A percentile compares a stretch with the other conserved stretches of the same genome.
Conservation (phyloP, 306 rosid species). For the Glycine latifolia region DNA sequence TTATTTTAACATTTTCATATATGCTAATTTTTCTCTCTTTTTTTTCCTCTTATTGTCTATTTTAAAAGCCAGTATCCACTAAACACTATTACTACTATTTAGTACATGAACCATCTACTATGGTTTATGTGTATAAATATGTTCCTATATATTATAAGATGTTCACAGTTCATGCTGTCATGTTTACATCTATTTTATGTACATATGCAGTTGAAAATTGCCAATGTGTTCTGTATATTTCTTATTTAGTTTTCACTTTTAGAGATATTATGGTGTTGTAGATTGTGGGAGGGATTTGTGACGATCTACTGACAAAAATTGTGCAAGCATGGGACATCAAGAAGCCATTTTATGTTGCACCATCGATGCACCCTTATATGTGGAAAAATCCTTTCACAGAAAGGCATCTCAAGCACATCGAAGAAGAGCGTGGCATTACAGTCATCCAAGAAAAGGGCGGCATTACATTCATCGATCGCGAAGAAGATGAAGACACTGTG, state of each 20-base stretch:
- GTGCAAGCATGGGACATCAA: slow-evolving; percentile 83
- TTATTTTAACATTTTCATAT: no score
- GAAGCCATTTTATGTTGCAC: slow-evolving; percentile 80
- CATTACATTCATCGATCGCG: background rate
- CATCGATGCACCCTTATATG: slow-evolving; percentile 76
- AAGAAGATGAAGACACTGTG: slow-evolving; percentile 45
- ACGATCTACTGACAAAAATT: slow-evolving; percentile 68
- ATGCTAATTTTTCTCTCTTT: no score
- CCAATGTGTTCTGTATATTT: background rate
- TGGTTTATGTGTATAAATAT: background rate
- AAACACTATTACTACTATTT: no score
- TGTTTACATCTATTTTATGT: background rate
- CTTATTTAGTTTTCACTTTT: background rate
- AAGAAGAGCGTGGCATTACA: slow-evolving; percentile 70
- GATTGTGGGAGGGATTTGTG: slow-evolving; percentile 83
- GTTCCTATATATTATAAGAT: background rate
- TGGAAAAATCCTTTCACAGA: slow-evolving; percentile 81
- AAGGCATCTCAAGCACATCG: slow-evolving; percentile 58
- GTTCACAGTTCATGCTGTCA: background rate
- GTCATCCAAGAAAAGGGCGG: slow-evolving; percentile 44
- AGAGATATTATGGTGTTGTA: slow-evolving; percentile 31
- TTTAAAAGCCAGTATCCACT: no score
- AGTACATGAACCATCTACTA: background rate
- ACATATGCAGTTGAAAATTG: background rate
- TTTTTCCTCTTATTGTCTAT: background rate